These are phyloP conservation scores for Neonectria faginata DNA, from an alignment of 2,329 filamentous ascomycete genomes.

Conservation along the genomic window DNA sequence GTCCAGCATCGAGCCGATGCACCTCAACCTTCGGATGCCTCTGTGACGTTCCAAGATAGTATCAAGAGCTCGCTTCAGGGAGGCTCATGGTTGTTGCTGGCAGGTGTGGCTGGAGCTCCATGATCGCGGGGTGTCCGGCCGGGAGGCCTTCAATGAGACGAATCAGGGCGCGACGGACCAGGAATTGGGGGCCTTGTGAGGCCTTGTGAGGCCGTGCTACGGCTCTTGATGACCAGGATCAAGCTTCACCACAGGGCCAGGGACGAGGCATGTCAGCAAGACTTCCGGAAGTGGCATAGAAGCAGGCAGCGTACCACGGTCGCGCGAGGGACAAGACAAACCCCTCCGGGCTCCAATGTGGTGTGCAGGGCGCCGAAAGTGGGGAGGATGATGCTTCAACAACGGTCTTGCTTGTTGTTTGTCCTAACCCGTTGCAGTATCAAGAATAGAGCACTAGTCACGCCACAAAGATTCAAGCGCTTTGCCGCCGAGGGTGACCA, in stretches of 20 bases:
- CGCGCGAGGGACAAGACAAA: conserved; percentile 24
- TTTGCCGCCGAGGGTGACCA: conserved; percentile 11
- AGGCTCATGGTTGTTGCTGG: conserved; percentile 23
- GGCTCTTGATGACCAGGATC: conserved; percentile 13
- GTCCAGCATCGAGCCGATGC: conserved; percentile 13
- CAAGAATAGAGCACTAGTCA: conserved; percentile 32
- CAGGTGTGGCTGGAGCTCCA: conserved; percentile 42
- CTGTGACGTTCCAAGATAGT: conserved; percentile 20
- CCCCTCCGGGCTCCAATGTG: conserved; percentile 25
- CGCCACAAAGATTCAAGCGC: conserved; percentile 19
- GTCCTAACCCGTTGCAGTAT: conserved; percentile 29
- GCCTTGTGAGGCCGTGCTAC: conserved; percentile 37
- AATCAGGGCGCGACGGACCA: conserved; percentile 30
- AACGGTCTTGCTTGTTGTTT: conserved; percentile 1
- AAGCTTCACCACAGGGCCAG: conserved; percentile 8
- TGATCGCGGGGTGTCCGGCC: conserved; percentile 42
- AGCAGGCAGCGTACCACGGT: conserved; percentile 14
- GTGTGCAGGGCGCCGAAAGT: conserved; percentile 28
- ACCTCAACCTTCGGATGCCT: conserved; percentile 37
- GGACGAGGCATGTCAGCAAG: conserved; percentile 32
- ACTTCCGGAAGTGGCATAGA: conserved; percentile 39
- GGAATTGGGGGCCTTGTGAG: conserved; percentile 18
- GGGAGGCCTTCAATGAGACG: conserved; percentile 41
- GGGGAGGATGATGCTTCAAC: conserved; percentile 6
- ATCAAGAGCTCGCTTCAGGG: conserved; percentile 30